These are phyloP conservation scores for Pochonia chlamydosporia DNA, from an alignment of 2,329 filamentous ascomycete genomes.

Conservation along the genomic window DNA sequence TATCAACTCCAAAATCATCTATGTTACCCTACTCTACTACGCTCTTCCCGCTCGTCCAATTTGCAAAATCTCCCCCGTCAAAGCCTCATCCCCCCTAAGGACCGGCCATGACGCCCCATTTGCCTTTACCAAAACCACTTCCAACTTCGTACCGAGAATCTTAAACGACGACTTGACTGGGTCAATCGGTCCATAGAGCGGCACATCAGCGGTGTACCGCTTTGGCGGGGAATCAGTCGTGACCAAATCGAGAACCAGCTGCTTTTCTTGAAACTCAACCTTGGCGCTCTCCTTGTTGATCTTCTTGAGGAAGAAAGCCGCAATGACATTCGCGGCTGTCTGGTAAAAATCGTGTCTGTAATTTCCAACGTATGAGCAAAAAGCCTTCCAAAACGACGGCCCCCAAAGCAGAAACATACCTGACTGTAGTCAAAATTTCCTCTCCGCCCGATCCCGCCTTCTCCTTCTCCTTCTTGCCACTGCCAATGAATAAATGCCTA, in stretches of 20 bases:
- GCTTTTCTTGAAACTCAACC: slow-evolving; percentile 59
- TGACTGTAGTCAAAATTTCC: slow-evolving; percentile 71
- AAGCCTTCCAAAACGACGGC: not conserved
- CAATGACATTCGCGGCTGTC: slow-evolving; percentile 77
- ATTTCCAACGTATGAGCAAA: not conserved
- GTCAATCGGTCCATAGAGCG: slow-evolving; percentile 73
- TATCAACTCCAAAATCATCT: not conserved
- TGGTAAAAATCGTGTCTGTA: slow-evolving; percentile 85
- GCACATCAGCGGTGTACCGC: slow-evolving; percentile 68
- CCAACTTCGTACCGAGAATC: slow-evolving; percentile 84
- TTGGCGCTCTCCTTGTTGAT: slow-evolving; percentile 77
- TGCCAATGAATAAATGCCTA: slow-evolving; percentile 79
- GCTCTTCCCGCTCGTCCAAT: slow-evolving; percentile 66
- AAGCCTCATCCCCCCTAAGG: slow-evolving; percentile 67
- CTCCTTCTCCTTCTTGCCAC: slow-evolving; percentile 54
- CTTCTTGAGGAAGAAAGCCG: slow-evolving; percentile 93
- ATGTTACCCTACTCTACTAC: not conserved
- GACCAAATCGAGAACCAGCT: slow-evolving; percentile 72
- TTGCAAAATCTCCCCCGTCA: slow-evolving; percentile 76
- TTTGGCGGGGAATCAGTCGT: slow-evolving; percentile 74
- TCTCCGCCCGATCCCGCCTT: slow-evolving; percentile 45
- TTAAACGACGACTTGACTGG: slow-evolving; percentile 69
- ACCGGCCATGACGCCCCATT: slow-evolving; percentile 81
- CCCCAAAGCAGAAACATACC: slow-evolving; percentile 44
- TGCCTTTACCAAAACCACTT: slow-evolving; percentile 66